phyloP scores from a whole-genome alignment of 1,139 yeast species.

The Blastobotrys elegans region DNA sequence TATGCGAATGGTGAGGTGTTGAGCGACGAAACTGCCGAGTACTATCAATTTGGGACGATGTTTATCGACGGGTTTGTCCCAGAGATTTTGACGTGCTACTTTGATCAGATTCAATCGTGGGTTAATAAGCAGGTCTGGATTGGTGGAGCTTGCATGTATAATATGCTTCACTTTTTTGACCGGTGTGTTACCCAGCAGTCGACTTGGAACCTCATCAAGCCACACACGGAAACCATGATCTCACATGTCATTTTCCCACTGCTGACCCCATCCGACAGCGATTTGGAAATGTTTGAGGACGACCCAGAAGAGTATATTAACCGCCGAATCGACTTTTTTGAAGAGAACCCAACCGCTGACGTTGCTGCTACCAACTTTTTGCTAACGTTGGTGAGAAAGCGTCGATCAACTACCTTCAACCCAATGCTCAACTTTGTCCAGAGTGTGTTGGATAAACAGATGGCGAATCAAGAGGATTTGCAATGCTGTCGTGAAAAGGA shows the following conservation, averaged over 20 bases:
- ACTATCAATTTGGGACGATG: constrained; percentile 32
- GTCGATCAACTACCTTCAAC: constrained; percentile 53
- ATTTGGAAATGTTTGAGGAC: constrained; percentile 70
- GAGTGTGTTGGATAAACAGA: constrained; percentile 44
- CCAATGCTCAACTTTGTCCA: constrained; percentile 65
- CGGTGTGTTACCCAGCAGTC: constrained; percentile 62
- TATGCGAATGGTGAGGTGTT: constrained; percentile 48
- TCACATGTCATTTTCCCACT: constrained; percentile 76
- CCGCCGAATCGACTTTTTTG: constrained; percentile 64
- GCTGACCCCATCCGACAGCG: constrained; percentile 64
- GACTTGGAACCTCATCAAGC: constrained; percentile 68
- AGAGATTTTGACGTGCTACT: constrained; percentile 58
- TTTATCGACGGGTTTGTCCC: constrained; percentile 56
- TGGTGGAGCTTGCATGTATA: constrained; percentile 59
- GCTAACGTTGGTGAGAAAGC: constrained; percentile 62
- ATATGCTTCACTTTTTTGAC: constrained; percentile 64
- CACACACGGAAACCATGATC: constrained; percentile 61
- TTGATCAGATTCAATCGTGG: constrained; percentile 70
- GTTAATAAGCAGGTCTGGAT: constrained; percentile 63
- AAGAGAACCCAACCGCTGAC: constrained; percentile 72
- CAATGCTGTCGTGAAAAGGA: constrained; percentile 69
- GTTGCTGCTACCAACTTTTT: constrained; percentile 77
- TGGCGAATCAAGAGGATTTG: constrained; percentile 42
- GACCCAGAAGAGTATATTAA: constrained; percentile 93
- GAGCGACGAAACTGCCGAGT: constrained; percentile 32